Conservation (phyloP, 331 rosid species). For the Malus hybrid region DNA sequence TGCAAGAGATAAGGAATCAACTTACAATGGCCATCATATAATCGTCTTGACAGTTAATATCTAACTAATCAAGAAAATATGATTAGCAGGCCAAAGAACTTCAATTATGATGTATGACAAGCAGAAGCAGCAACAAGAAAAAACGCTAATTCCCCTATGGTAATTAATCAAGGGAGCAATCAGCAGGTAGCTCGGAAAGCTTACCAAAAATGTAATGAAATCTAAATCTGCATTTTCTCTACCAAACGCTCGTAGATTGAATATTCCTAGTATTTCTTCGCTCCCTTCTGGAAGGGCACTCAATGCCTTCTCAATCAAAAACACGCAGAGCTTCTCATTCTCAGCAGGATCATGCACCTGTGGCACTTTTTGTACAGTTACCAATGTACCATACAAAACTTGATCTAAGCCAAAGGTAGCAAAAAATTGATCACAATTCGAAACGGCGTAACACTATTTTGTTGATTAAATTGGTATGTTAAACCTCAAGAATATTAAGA, state of each 20-base stretch:
- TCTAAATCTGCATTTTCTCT: conserved; percentile 63
- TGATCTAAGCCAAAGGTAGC: neutral
- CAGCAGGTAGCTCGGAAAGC: conserved; percentile 1
- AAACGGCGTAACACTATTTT: neutral
- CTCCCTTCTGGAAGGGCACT: conserved; percentile 60
- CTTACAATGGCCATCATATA: neutral
- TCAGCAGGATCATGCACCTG: conserved; percentile 65
- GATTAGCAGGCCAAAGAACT: neutral
- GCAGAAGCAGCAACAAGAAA: no score
- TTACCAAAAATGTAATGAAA: conserved; percentile 78
- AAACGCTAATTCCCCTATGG: neutral
- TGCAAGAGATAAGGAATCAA: conserved; percentile 20
- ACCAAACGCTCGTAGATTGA: conserved; percentile 80
- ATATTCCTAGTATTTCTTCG: conserved; percentile 62
- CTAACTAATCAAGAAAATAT: neutral
- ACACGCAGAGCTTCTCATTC: conserved; percentile 72
- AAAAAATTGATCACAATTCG: neutral
- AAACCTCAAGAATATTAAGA: neutral
- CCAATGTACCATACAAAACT: neutral
- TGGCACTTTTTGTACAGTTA: conserved; percentile 1
- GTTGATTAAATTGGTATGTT: neutral
- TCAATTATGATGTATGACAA: no score
- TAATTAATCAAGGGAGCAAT: neutral
- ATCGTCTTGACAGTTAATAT: neutral
- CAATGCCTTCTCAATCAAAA: conserved; percentile 73